Percentiles rank a stretch among this genome's conserved stretches.
These are phyloP conservation scores for Tuber borchii DNA, from an alignment of 495 filamentous ascomycete species.

Conservation along the genomic window DNA sequence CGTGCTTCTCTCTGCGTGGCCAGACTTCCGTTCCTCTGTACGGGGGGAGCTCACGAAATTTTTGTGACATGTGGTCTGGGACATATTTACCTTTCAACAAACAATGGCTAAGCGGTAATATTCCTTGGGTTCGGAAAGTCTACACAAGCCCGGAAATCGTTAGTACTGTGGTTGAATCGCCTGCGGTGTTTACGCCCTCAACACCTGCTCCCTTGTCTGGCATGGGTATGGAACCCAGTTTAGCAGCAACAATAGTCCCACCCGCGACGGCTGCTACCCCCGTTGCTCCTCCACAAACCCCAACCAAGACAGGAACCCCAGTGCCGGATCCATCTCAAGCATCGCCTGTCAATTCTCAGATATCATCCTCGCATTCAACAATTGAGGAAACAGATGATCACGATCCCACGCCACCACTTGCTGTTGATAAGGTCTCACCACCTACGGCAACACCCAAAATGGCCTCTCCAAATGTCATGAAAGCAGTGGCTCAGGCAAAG, in stretches of 20 bases:
- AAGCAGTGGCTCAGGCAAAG: slow-evolving; percentile 3
- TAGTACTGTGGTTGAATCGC: slow-evolving; percentile 21
- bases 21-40: not conserved
- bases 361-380: slow-evolving; percentile 43
- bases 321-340: slow-evolving; percentile 13
- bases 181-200: slow-evolving; percentile 21
- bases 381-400: slow-evolving; percentile 42
- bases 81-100: slow-evolving; percentile 1
- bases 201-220: slow-evolving; percentile 10
- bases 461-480: not conserved
- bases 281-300: slow-evolving; percentile 7
- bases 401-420: slow-evolving; percentile 30
- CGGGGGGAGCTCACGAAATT: not conserved
- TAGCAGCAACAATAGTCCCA: slow-evolving; percentile 12
- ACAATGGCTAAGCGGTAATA: not conserved
- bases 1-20: not conserved
- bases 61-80: slow-evolving; percentile 1
- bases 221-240: slow-evolving; percentile 8
- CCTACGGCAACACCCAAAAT: slow-evolving; percentile 21
- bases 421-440: slow-evolving; percentile 32
- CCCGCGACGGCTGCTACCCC: slow-evolving; percentile 17
- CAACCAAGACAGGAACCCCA: slow-evolving; percentile 12
- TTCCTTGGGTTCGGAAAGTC: slow-evolving; percentile 25
- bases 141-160: slow-evolving; percentile 30
- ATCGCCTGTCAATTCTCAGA: slow-evolving; percentile 27